Evolutionary conservation across 805 yeast species (phyloP), one percentile per base, ranked within the genome.

Genomic region (Starmerella apicola): DNA sequence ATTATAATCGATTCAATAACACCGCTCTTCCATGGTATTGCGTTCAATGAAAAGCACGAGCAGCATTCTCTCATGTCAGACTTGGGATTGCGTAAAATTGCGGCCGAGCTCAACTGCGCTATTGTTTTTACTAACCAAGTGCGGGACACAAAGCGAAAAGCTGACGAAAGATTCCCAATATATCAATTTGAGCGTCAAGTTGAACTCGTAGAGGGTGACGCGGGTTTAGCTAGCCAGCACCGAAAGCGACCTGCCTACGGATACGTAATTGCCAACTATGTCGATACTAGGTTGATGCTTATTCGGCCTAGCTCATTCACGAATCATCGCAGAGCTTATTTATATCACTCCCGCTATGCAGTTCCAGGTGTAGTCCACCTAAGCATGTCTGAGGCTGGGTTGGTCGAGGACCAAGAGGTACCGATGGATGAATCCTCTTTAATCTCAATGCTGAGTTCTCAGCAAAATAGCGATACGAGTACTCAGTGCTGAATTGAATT

Each of bases 121-220:
- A 58, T 86, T 0, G 74, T 83, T 0, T 69, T 80, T 1, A 71
- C 85, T 0, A 85, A 86, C 51, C 95, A 86, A 57, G 83, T 85
- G 1, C 71, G 85, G 30, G 88, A 80, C 51, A 68, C 35, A 16
- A 8, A 20, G 13, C 26, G 38, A 13, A 19, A 26, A 15, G 9
- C 17, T 20, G n/a, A 10, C 12, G 20, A 32, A 3, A 32, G 12
- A 8, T 7, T 28, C 26, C 39, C 41, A 5, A n/a, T 17, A 4
- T 37, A 15, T 29, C 32, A 36, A 18, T 36, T 16, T 27, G 30
- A 32, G 23, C 17, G 10, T 23, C 46, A 39, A 35, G 21, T 24
- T 15, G 31, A 17, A 4, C 13, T 22, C 13, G 31, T 39, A 4
- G 42, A 43, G 16, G 44, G 46, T 15, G 46, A 39, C 20, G 29